Base-by-base conservation (phyloP, 2,329 filamentous ascomycete species). In the Elsinoe australis region DNA sequence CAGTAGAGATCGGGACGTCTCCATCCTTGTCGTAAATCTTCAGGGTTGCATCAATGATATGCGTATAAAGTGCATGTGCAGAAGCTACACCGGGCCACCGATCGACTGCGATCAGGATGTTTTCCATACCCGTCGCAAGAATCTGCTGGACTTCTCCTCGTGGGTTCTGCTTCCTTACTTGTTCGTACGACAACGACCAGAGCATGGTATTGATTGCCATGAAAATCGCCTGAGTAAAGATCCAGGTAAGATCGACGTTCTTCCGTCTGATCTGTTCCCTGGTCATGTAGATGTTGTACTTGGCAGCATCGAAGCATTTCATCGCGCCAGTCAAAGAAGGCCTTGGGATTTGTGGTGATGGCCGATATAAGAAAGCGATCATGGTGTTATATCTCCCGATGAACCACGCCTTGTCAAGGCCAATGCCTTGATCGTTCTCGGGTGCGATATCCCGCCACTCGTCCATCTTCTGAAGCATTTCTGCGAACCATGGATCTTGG, bases 51-150 rank as follows among this genome's bases (percentile, higher is more conserved):
- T 78, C 79, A 39, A 90, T 83, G 42, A 98, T 79, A 54, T 87
- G 88, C n/a, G 78, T 74, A 61, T 95, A 96, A 9, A 96, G 76
- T 56, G 92, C 80, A 7, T 87, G 80, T 2, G 89, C 88, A 12
- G 87, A 85, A 31, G 82, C 78, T 1, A 90, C 88, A 8, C 90
- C 92, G 0, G 92, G 92, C 92, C 92, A 96, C 52, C 89, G 77
- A 59, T 90, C 85, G 0, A 85, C 84, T 50, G 87, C 89, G 49
- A 83, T 78, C 50, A 82, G 76, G 52, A 96, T 83, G 3, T 85
- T 83, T 46, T 89, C 83, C 51, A 95, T 71, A 0, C 86, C 85
- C 15, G 81, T 76, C 39, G 82, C 75, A 34, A 95, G 74, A 55
- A 92, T 76, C 19, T 78, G 72, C 59, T 90, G 81, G 0, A 94